phyloP scores from a whole-genome alignment of 495 filamentous ascomycete species.

The Sporormia fimetaria region DNA sequence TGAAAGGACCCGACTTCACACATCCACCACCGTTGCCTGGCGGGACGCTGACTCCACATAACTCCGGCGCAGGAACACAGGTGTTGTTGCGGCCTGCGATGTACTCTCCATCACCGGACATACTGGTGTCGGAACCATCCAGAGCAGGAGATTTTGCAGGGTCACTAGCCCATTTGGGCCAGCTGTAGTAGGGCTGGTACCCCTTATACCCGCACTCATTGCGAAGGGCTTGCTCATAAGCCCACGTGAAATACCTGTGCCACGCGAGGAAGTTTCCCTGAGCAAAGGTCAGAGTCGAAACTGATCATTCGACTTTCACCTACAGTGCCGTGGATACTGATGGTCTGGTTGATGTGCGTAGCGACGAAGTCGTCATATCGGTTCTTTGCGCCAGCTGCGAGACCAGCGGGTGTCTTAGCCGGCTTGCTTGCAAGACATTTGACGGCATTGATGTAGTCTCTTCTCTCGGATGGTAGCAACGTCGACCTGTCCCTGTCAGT shows the following conservation, averaged over 20 bases:
- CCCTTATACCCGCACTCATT: slow-evolving; percentile 63
- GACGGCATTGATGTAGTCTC: slow-evolving; percentile 50
- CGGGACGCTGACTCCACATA: slow-evolving; percentile 25
- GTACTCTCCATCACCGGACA: slow-evolving; percentile 40
- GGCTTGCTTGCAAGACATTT: slow-evolving; percentile 48
- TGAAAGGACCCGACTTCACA: slow-evolving; percentile 29
- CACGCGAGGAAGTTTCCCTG: slow-evolving; percentile 55
- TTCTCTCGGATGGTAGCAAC: slow-evolving; percentile 39
- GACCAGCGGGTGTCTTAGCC: slow-evolving; percentile 33
- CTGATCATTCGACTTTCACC: slow-evolving; percentile 1
- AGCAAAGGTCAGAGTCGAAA: background rate
- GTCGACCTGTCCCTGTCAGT: slow-evolving; percentile 36
- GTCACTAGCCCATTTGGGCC: slow-evolving; percentile 34
- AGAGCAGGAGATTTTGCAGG: slow-evolving; percentile 36
- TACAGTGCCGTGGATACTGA: slow-evolving; percentile 49
- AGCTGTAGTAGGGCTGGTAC: slow-evolving; percentile 46
- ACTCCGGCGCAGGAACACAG: slow-evolving; percentile 13
- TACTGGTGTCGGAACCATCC: slow-evolving; percentile 36
- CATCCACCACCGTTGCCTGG: slow-evolving; percentile 29
- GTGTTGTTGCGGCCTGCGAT: slow-evolving; percentile 21
- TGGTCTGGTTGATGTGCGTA: slow-evolving; percentile 54
- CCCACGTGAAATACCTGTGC: slow-evolving; percentile 56
- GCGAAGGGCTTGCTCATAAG: slow-evolving; percentile 55
- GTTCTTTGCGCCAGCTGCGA: slow-evolving; percentile 41
- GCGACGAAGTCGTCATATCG: slow-evolving; percentile 63